Base-by-base conservation (phyloP, 371 early-diverging fungal genomes). In the Mortierella sp. region DNA sequence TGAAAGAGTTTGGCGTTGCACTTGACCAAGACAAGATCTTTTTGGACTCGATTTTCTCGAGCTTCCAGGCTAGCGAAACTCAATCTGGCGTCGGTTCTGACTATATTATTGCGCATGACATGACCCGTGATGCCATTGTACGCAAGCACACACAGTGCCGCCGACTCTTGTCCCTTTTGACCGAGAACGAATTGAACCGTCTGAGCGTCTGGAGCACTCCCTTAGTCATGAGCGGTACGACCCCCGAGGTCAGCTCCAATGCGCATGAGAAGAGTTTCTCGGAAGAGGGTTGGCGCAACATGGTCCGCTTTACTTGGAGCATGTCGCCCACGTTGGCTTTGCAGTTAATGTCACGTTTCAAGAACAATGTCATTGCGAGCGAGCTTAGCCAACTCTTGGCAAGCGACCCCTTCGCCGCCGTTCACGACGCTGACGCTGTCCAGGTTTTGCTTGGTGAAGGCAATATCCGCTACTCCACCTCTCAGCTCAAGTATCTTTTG, bases 101-200 rank as follows among this genome's bases (percentile, higher is more conserved):
- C 73, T 81, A 76, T 48, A 16, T 76, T 10, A 69, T 81, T 38
- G 57, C 76, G 4, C 62, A 81, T 24, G 60, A 72, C 13, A 50
- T 68, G 24, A 70, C 78, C 8, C 88, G 86, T 21, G 84, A 87
- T 67, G 76, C 84, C 32, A 79, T 90, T 28, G 67, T 80, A 68
- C 87, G 87, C 38, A 85, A 87, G 40, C 79, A 88, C 10, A 70
- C 71, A 15, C 90, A 90, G 62, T 89, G 83, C 38, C 88, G 89
- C 36, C 84, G 87, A 52, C 81, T 98, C 13, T 69, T 97, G 24
- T 81, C 95, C 58, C 73, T 97, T 15, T 89, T 98, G 41, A 78
- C 96, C 24, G 98, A 97, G 76, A 94, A 93, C 66, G 98, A 98
- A 75, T 76, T 98, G 45, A 87, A 91, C 48, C 92, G 95, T 21